These are phyloP conservation scores for Trichoderma harzianum DNA, from an alignment of 2,329 filamentous ascomycete genomes.

Conservation along the genomic window DNA sequence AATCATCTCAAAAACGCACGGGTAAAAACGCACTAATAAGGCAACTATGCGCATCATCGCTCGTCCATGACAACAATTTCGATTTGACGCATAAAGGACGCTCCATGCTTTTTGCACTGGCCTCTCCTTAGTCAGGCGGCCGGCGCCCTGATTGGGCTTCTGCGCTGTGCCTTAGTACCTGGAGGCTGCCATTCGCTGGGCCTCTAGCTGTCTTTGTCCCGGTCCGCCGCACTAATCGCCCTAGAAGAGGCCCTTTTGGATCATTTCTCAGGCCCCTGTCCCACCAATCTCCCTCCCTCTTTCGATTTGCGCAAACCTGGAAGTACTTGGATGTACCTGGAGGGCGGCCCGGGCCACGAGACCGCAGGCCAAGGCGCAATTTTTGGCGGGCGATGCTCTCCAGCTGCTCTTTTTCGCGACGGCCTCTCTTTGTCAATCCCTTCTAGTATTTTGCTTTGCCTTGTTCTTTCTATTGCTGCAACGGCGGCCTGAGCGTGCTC, in stretches of 20 bases:
- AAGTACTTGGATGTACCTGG: not conserved
- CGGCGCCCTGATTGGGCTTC: slow-evolving; percentile 1
- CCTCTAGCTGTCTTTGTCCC: not conserved
- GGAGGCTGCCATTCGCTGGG: not conserved
- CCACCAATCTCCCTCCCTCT: slow-evolving; percentile 7
- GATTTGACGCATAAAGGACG: not conserved
- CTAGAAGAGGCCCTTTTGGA: slow-evolving; percentile 6
- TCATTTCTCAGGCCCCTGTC: slow-evolving; percentile 11
- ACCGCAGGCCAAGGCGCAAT: not conserved
- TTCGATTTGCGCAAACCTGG: not conserved
- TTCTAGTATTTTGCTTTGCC: not conserved
- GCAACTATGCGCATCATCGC: not conserved
- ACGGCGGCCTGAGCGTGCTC: not conserved
- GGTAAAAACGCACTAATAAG: not conserved
- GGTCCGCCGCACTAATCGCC: slow-evolving; percentile 3
- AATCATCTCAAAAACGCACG: not conserved
- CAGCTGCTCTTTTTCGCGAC: not conserved
- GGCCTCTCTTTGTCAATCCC: not conserved
- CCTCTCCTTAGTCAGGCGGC: not conserved
- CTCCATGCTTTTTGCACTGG: not conserved
- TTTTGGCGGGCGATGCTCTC: not conserved
- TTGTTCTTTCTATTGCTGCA: not conserved
- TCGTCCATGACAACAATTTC: not conserved
- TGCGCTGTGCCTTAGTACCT: not conserved
- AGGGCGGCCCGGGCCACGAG: slow-evolving; percentile 16